phyloP scores from a whole-genome alignment of 148 eudicot genomes.

The Rheum nobile region DNA sequence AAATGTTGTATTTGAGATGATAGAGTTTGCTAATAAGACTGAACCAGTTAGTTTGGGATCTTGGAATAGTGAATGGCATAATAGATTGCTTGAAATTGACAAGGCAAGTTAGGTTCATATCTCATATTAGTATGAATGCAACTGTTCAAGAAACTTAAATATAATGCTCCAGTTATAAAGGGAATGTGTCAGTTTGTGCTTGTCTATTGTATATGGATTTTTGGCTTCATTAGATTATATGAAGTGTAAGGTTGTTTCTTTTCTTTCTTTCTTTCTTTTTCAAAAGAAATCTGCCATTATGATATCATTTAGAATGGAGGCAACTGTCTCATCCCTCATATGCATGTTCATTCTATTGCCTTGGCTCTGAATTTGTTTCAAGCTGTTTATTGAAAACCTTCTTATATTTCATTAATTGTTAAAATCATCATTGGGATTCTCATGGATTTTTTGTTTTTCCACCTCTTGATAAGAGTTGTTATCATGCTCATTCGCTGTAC shows the following conservation, averaged over 20 bases:
- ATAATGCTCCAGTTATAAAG: not conserved
- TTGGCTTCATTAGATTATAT: no score
- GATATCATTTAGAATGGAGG: not conserved
- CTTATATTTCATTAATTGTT: not conserved
- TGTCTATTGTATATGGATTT: not conserved
- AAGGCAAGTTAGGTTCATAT: not conserved
- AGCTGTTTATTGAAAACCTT: not conserved
- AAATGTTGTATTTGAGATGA: not conserved
- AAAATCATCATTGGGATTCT: not conserved
- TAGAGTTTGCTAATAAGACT: not conserved
- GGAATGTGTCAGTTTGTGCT: not conserved
- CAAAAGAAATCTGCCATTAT: not conserved
- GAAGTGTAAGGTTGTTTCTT: not conserved
- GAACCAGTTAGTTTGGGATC: not conserved
- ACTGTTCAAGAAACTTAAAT: not conserved
- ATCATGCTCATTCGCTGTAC: no score
- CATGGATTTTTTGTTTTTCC: no score
- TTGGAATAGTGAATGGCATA: not conserved
- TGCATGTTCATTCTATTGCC: not conserved
- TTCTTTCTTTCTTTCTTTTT: not conserved
- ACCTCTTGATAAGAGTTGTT: no score
- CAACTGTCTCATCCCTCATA: not conserved
- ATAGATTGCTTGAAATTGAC: not conserved
- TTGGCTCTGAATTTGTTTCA: not conserved
- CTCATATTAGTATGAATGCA: not conserved